A percentile compares a stretch with the other conserved stretches of the same genome.
These are phyloP conservation scores for Xylariaceae sp. DNA, from an alignment of 2,329 filamentous ascomycete genomes.

Conservation along the genomic window DNA sequence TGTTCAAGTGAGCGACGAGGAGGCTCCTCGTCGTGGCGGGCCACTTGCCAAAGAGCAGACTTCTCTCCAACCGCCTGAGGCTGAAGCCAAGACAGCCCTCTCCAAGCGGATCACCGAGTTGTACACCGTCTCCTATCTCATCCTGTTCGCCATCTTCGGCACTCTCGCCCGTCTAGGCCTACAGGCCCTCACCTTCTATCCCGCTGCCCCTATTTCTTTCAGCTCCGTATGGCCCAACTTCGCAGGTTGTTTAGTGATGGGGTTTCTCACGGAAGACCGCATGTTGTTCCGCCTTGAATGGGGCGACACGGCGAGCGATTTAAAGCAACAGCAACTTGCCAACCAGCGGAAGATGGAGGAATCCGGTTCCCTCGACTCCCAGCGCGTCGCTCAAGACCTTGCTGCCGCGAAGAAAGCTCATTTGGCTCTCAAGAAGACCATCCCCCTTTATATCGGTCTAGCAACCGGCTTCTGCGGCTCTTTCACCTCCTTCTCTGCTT, in stretches of 20 bases:
- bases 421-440: conserved; percentile 68
- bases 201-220: conserved; percentile 68
- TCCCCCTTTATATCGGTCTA: conserved; percentile 82
- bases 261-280: conserved; percentile 75
- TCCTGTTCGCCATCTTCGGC: conserved; percentile 80
- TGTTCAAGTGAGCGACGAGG: conserved; percentile 25
- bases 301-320: conserved; percentile 43
- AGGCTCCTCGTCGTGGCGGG: conserved; percentile 12
- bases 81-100: conserved; percentile 24
- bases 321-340: conserved; percentile 33
- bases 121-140: conserved; percentile 74
- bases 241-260: conserved; percentile 73
- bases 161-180: conserved; percentile 79
- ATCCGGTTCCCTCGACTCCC: conserved; percentile 22
- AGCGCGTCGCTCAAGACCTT: conserved; percentile 29
- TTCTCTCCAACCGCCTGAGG: background rate
- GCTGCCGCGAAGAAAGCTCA: conserved; percentile 52
- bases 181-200: conserved; percentile 72
- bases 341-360: conserved; percentile 37
- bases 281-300: conserved; percentile 67
- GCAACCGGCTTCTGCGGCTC: conserved; percentile 85
- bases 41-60: background rate
- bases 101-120: conserved; percentile 52
- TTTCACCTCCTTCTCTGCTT: conserved; percentile 84
- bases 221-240: conserved; percentile 85